phyloP scores from a whole-genome alignment of 176 grass and related monocot species.

The Carex myosuroides region DNA sequence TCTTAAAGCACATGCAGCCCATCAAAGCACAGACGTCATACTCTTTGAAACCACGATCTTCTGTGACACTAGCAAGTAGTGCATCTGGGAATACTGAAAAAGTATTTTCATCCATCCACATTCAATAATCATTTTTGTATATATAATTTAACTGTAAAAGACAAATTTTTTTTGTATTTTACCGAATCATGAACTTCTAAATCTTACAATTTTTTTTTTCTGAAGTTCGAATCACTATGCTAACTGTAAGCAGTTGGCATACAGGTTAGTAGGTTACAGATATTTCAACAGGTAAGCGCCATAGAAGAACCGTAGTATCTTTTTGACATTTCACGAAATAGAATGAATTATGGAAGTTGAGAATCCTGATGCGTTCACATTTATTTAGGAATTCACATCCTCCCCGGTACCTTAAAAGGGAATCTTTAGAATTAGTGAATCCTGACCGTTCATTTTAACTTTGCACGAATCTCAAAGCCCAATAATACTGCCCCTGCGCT shows the following conservation, averaged over 20 bases:
- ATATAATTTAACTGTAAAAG: too few relatives aligned
- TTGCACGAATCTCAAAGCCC: too few relatives aligned
- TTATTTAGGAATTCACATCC: background rate
- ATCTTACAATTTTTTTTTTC: background rate
- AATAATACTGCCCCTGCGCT: too few relatives aligned
- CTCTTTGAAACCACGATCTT: background rate
- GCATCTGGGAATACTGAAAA: background rate
- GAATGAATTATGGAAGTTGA: background rate
- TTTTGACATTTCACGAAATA: background rate
- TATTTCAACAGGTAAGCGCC: background rate
- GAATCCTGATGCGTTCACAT: conserved; percentile 15
- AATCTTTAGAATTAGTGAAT: too few relatives aligned
- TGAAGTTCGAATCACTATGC: too few relatives aligned
- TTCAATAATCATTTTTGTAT: background rate
- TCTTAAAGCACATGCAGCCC: too few relatives aligned
- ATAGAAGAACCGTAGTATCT: background rate
- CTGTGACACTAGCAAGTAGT: background rate
- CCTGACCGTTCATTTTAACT: too few relatives aligned
- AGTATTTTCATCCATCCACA: background rate
- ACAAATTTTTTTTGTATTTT: too few relatives aligned
- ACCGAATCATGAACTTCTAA: background rate
- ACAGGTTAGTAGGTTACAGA: background rate
- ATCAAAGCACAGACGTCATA: background rate
- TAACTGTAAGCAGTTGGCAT: too few relatives aligned
- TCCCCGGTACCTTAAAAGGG: too few relatives aligned